Conservation (phyloP, 225 moss, liverwort and hornwort genomes). For the Marchantia polymorpha region DNA sequence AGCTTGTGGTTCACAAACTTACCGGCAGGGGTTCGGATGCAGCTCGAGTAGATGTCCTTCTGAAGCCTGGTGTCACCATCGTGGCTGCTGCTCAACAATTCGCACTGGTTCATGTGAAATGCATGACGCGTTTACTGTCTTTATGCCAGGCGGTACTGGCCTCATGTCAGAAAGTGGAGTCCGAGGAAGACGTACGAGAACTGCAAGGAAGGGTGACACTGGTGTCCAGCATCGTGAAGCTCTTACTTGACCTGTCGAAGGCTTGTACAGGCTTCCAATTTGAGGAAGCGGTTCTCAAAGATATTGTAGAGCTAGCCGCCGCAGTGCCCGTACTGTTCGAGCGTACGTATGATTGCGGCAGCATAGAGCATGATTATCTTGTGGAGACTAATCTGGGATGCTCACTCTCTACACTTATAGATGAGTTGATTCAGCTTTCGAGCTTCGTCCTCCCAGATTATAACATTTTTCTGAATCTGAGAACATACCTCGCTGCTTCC, state of each 20-base stretch:
- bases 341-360: constrained; percentile 67
- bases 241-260: constrained; percentile 65
- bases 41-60: constrained; percentile 47
- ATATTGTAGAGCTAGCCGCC: constrained; percentile 57
- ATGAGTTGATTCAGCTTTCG: constrained; percentile 78
- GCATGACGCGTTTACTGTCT: constrained; percentile 71
- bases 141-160: constrained; percentile 62
- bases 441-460: constrained; percentile 58
- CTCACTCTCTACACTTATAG: constrained; percentile 69
- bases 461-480: constrained; percentile 63
- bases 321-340: constrained; percentile 64
- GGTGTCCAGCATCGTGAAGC: constrained; percentile 60
- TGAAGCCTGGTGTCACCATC: constrained; percentile 59
- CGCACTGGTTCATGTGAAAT: constrained; percentile 66
- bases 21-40: constrained; percentile 55
- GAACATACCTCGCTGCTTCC: constrained; percentile 70
- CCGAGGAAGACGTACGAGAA: constrained; percentile 74
- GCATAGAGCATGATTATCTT: constrained; percentile 66
- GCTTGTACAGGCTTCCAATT: constrained; percentile 46
- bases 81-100: constrained; percentile 80
- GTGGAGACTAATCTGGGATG: constrained; percentile 71
- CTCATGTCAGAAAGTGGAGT: constrained; percentile 60
- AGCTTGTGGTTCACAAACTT: constrained; percentile 64
- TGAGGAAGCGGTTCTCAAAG: constrained; percentile 55
- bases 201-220: constrained; percentile 70